Percentiles rank a stretch among this genome's conserved stretches.
These are phyloP conservation scores for Serpula lacrymans DNA, from an alignment of 768 basidiomycete genomes.

Conservation along the genomic window DNA sequence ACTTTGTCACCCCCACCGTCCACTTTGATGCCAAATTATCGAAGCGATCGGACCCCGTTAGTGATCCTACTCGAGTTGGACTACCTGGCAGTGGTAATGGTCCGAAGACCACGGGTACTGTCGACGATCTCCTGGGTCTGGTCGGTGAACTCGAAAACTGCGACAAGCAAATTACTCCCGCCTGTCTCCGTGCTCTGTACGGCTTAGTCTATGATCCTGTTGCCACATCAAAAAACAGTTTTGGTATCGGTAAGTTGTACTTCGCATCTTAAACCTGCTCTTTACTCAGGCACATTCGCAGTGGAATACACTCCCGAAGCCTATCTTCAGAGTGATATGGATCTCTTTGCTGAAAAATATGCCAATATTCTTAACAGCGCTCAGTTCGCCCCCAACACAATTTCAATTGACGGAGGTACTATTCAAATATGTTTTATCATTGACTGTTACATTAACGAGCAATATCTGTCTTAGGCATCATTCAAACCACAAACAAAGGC, in stretches of 20 bases:
- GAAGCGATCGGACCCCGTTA: constrained; percentile 19
- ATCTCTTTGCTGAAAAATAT: constrained; percentile 40
- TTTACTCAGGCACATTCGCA: constrained; percentile 11
- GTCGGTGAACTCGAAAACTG: constrained; percentile 25
- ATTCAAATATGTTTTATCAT: neutral
- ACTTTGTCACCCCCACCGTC: constrained; percentile 35
- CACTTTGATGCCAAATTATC: constrained; percentile 32
- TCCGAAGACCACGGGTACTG: constrained; percentile 8
- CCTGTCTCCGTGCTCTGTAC: constrained; percentile 39
- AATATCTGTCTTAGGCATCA: constrained; percentile 31
- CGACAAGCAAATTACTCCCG: constrained; percentile 31
- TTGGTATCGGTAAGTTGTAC: constrained; percentile 31
- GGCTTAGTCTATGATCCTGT: constrained; percentile 28
- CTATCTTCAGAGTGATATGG: constrained; percentile 40
- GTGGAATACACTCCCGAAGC: constrained; percentile 43
- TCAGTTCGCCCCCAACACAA: constrained; percentile 34
- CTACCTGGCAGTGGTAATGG: constrained; percentile 1
- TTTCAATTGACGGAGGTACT: constrained; percentile 9
- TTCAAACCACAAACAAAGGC: constrained; percentile 38
- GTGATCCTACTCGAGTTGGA: constrained; percentile 16
- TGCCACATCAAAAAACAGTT: constrained; percentile 31
- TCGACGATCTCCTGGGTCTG: constrained; percentile 8
- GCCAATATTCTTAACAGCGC: constrained; percentile 36
- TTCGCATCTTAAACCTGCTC: neutral
- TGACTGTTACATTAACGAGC: neutral